These are phyloP conservation scores for Cicer yamashitae DNA, from an alignment of 306 rosid species.

Conservation along the genomic window DNA sequence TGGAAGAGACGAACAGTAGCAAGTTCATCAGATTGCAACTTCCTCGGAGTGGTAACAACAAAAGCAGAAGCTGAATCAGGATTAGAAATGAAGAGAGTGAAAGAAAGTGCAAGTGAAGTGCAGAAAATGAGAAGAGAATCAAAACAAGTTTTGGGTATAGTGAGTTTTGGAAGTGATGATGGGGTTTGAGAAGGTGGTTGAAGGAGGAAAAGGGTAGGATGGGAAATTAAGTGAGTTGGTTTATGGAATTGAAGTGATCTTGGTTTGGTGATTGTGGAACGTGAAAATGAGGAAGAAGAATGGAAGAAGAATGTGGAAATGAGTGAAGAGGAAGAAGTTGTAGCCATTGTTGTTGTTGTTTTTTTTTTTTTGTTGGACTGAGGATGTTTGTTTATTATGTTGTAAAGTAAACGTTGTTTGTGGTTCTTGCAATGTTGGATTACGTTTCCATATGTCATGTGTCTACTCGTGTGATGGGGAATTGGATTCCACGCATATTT, in stretches of 20 bases:
- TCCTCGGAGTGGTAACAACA: slow-evolving; percentile 72
- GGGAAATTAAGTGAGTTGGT: slow-evolving; percentile 4
- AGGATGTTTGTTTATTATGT: slow-evolving; percentile 34
- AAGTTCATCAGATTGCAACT: slow-evolving; percentile 88
- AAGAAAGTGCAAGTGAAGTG: slow-evolving; percentile 75
- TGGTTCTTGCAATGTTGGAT: slow-evolving; percentile 35
- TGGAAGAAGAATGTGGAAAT: slow-evolving; percentile 66
- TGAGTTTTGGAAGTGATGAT: slow-evolving; percentile 39
- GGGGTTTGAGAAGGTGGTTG: slow-evolving; percentile 9
- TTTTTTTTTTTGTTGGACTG: slow-evolving; percentile 13
- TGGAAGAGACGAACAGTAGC: slow-evolving; percentile 93
- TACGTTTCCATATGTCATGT: slow-evolving; percentile 4
- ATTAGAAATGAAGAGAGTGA: slow-evolving; percentile 66
- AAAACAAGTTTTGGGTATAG: slow-evolving; percentile 17
- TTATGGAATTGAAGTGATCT: slow-evolving; percentile 55
- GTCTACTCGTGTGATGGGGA: not conserved
- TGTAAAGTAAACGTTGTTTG: not conserved
- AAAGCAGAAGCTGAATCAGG: slow-evolving; percentile 81
- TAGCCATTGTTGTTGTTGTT: slow-evolving; percentile 48
- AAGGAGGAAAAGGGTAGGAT: slow-evolving; percentile 47
- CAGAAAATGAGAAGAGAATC: slow-evolving; percentile 67
- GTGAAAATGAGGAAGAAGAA: slow-evolving; percentile 47
- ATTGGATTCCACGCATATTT: no score
- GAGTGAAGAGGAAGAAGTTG: slow-evolving; percentile 60
- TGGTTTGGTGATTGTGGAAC: slow-evolving; percentile 51